A percentile compares a stretch with the other conserved stretches of the same genome.
Evolutionary conservation across 2,329 filamentous ascomycete genomes (phyloP).

Genomic region (Aureobasidium sp.): DNA sequence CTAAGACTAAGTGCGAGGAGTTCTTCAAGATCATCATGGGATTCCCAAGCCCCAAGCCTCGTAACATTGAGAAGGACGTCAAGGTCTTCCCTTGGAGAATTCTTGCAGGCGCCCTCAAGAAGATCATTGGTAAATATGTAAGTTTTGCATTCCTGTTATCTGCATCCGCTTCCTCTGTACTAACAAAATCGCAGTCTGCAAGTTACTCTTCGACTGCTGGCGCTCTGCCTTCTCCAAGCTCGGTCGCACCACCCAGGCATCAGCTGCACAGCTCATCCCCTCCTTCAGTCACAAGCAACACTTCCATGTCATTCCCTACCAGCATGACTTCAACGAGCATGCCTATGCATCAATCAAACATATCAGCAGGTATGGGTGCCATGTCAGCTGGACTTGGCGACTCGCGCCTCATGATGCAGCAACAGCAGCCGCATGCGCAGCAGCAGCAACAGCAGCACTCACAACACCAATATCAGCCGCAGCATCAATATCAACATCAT

Average conservation of each 20-base stretch:
- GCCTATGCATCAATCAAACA: slow-evolving; percentile 22
- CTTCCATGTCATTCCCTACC: slow-evolving; percentile 24
- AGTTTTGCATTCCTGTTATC: slow-evolving; percentile 28
- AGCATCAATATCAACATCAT: slow-evolving; percentile 13
- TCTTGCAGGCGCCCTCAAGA: slow-evolving; percentile 77
- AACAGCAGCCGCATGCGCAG: slow-evolving; percentile 8
- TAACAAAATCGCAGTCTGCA: slow-evolving; percentile 43
- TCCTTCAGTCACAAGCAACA: slow-evolving; percentile 24
- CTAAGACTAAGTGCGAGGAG: slow-evolving; percentile 78
- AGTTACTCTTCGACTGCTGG: slow-evolving; percentile 60
- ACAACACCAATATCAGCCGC: slow-evolving; percentile 15
- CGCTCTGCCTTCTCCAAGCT: slow-evolving; percentile 27
- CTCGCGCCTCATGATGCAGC: slow-evolving; percentile 27
- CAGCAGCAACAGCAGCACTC: slow-evolving; percentile 15
- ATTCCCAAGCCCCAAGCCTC: slow-evolving; percentile 87
- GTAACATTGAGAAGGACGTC: slow-evolving; percentile 98
- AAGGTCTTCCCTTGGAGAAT: slow-evolving; percentile 98
- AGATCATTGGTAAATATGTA: slow-evolving; percentile 97
- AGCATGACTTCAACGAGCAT: slow-evolving; percentile 17
- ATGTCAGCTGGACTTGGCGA: slow-evolving; percentile 31
- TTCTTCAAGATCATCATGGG: slow-evolving; percentile 99
- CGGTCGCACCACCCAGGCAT: slow-evolving; percentile 17
- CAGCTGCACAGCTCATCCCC: slow-evolving; percentile 21
- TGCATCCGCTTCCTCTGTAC: background rate
- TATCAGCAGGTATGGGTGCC: slow-evolving; percentile 25